These are phyloP conservation scores for Neltuma alba DNA, from an alignment of 306 rosid species.

Conservation along the genomic window DNA sequence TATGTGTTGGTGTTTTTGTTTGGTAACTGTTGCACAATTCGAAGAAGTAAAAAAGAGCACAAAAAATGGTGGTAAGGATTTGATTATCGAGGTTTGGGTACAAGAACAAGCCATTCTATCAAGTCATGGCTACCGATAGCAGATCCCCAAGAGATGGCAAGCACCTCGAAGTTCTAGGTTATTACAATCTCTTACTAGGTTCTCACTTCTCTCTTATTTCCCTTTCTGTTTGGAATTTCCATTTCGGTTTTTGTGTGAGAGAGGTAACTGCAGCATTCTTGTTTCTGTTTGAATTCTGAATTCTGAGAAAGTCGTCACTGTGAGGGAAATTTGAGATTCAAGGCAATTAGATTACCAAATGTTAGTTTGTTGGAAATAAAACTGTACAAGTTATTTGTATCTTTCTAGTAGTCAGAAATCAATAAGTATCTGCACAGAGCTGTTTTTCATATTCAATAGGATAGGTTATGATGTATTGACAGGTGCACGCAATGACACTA, in stretches of 20 bases:
- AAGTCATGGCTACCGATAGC: slow-evolving; percentile 92
- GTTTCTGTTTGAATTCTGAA: neutral
- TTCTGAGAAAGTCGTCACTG: neutral
- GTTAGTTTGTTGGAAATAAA: neutral
- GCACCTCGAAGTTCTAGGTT: slow-evolving; percentile 88
- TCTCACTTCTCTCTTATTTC: neutral
- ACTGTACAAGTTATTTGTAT: neutral
- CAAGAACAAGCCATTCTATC: slow-evolving; percentile 83
- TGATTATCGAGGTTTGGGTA: slow-evolving; percentile 86
- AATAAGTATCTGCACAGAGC: too few relatives aligned
- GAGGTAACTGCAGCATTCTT: neutral
- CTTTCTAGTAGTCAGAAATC: too few relatives aligned
- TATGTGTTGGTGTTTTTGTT: neutral
- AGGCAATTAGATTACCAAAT: neutral
- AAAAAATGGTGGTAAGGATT: slow-evolving; percentile 76
- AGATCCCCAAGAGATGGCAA: slow-evolving; percentile 93
- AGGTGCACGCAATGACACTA: neutral
- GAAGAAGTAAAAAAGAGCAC: neutral
- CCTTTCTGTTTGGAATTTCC: too few relatives aligned
- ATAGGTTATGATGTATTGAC: neutral
- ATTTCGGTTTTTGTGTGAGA: neutral
- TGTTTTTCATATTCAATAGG: too few relatives aligned
- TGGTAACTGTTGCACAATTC: neutral
- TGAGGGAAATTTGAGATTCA: neutral
- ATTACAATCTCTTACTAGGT: slow-evolving; percentile 93